Percentiles rank a stretch among this genome's conserved stretches.
These are phyloP conservation scores for Oxytropis ochrocephala DNA, from an alignment of 306 rosid species.

Conservation along the genomic window DNA sequence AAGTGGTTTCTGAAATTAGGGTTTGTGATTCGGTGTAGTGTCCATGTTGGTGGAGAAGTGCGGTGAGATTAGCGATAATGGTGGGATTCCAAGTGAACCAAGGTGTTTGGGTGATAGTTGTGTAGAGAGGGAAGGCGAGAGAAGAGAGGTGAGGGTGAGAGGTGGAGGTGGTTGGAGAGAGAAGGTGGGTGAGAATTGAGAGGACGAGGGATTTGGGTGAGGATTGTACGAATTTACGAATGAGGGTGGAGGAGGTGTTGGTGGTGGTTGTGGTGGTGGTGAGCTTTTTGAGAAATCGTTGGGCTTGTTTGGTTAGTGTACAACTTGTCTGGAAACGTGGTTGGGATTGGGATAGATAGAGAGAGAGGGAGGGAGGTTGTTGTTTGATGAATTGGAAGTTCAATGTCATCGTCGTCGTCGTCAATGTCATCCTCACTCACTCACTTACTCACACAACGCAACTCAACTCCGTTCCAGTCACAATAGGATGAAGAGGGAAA, in stretches of 20 bases:
- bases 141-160: slow-evolving; percentile 49
- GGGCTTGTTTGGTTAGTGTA: slow-evolving; percentile 58
- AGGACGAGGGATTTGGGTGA: slow-evolving; percentile 61
- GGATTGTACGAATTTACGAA: slow-evolving; percentile 40
- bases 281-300: slow-evolving; percentile 63
- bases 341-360: neutral
- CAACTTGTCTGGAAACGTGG: neutral
- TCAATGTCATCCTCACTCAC: too few species aligned
- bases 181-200: slow-evolving; percentile 55
- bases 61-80: slow-evolving; percentile 55
- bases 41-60: slow-evolving; percentile 56
- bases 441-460: too few species aligned
- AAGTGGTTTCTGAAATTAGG: slow-evolving; percentile 40
- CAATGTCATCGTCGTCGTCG: neutral
- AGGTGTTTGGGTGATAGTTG: slow-evolving; percentile 41
- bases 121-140: slow-evolving; percentile 51
- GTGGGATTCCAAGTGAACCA: slow-evolving; percentile 75
- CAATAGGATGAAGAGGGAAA: too few species aligned
- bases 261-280: slow-evolving; percentile 21
- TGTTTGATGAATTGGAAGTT: neutral
- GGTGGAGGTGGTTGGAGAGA: slow-evolving; percentile 48
- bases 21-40: slow-evolving; percentile 26
- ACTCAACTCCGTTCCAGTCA: too few species aligned
- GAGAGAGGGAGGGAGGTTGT: neutral
- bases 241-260: slow-evolving; percentile 34